Base-by-base conservation (phyloP, 2,329 filamentous ascomycete species). In the Exutisphaerella laricina region DNA sequence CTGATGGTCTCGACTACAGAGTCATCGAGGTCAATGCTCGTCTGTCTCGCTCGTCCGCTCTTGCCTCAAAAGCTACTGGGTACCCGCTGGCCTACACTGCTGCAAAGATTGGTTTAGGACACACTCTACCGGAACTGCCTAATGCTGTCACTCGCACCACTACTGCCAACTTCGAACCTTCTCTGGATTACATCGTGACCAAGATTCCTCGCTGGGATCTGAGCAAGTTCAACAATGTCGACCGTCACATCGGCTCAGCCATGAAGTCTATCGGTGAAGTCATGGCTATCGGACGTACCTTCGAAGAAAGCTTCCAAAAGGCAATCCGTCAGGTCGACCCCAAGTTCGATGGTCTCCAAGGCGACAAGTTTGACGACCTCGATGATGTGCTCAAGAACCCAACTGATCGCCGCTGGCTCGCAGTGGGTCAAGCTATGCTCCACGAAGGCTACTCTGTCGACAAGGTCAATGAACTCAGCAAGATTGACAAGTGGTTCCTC, bases 191-290 rank as follows among this genome's bases (percentile, higher is more conserved):
- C 67, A 88, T 98, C 54, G 92, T 98, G 54, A 95, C 88, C 57
- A 98, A 98, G 76, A 97, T 98, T 58, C 92, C 92, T 58, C 82
- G 92, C 62, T 98, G 92, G 92, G 92, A 98, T 75, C 70, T 98
- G 63, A 82, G 86, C 74, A 98, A 98, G 74, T 98, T 98, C 77
- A 90, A 97, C 71, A 90, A 97, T 60, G 92, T 98, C 53, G 94
- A 95, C 75, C 85, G 92, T 49, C 86, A 94, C 62, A 97, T 98
- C 63, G 92, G 92, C 57, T 94, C 87, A 63, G 85, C 90, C 49
- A 98, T 98, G 92, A 98, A 97, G 74, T 96, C 89, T 17, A 89
- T 98, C 45, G 92, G 92, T 64, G 92, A 98, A 70, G 92, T 98
- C 48, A 98, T 98, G 92, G 92, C 92, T 53, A 97, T 98, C 60